Evolutionary conservation across 2,329 filamentous ascomycete genomes (phyloP).

Genomic region (Nothopassalora personata): DNA sequence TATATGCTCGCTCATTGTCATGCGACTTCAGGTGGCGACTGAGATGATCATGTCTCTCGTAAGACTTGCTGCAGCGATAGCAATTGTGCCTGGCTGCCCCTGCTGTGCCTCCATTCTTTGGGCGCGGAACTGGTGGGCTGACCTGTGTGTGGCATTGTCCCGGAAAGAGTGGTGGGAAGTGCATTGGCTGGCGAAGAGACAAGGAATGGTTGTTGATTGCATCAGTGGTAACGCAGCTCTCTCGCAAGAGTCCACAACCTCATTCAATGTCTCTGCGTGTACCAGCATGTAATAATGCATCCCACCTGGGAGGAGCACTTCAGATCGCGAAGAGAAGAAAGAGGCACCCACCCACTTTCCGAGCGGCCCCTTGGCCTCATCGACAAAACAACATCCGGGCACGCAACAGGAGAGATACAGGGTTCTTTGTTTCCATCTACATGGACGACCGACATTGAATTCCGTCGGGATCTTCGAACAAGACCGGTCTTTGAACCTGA

Average conservation of each 20-base stretch:
- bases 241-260: neutral
- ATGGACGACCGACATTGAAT: too few species aligned
- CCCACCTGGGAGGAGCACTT: too few species aligned
- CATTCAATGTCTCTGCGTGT: neutral
- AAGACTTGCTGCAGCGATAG: conserved; percentile 22
- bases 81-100: conserved; percentile 17
- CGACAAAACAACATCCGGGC: too few species aligned
- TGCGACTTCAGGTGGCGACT: conserved; percentile 26
- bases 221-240: neutral
- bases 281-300: too few species aligned
- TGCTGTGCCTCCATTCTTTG: conserved; percentile 1
- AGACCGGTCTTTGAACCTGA: too few species aligned
- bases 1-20: conserved; percentile 25
- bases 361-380: too few species aligned
- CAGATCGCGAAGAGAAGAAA: too few species aligned
- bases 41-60: conserved; percentile 25
- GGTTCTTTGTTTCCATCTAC: too few species aligned
- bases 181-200: neutral
- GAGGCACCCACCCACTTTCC: too few species aligned
- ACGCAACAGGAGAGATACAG: too few species aligned
- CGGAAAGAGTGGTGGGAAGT: neutral
- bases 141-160: too few species aligned
- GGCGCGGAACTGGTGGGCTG: neutral
- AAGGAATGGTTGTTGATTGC: neutral
- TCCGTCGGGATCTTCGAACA: too few species aligned